Base-by-base conservation (phyloP, 192 early-diverging fungal genomes). In the Mortierella antarctica region DNA sequence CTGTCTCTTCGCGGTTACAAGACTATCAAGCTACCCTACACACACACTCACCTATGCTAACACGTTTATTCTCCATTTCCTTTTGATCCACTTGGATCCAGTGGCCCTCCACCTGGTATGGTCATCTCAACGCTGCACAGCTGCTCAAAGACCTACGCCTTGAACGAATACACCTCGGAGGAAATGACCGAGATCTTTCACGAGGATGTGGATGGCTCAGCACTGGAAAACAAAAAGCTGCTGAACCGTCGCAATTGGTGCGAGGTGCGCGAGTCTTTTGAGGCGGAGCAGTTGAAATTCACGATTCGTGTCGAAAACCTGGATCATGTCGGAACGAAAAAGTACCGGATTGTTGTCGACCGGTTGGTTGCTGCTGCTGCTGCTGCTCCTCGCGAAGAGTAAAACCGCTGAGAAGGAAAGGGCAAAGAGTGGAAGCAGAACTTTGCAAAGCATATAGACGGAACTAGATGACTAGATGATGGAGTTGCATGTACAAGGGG, bases 131-230 rank as follows among this genome's bases (percentile, higher is more conserved):
- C 90, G 4, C 85, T 95, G 23, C 92, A 96, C 67, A 76, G 82
- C 52, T 86, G 84, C 12, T 86, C 92, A 4, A 83, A 85, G 62
- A 85, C 77, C 2, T 83, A 90, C 68, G 81, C 82, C 13, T 80
- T 93, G 45, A 89, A 91, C 73, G 84, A 83, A 9, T 71, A 69
- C 58, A 92, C 92, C 8, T 86, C 88, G 49, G 94, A 96, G 56
- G 79, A 87, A 50, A 94, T 96, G 92, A 86, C 91, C 66, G 84
- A 89, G 31, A 71, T 92, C 47, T 96, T 96, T 68, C 84, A 86
- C 20, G 40, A 84, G 62, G 92, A 93, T 59, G 91, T 92, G 52
- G 89, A 94, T 59, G 93, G 92, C 14, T 84, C 9, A 6, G 50
- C 62, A 4, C 64, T 79, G 3, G 76, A 79, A 12, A 60, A 79